Conservation (phyloP, 83 land plant genomes). For the Larix sibirica region DNA sequence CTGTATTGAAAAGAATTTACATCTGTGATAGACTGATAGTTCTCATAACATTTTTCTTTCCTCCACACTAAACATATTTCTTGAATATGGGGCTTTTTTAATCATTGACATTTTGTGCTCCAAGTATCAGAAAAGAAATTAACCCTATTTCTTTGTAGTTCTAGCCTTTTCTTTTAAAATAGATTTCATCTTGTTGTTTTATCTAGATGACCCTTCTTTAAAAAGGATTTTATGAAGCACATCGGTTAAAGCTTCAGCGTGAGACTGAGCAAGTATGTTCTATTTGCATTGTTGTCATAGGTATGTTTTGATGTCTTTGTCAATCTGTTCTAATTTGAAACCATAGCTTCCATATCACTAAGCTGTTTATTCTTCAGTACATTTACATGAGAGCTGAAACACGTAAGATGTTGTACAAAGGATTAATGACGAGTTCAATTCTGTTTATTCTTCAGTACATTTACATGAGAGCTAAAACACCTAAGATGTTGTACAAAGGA, state of each 20-base stretch:
- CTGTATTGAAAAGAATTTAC: not conserved
- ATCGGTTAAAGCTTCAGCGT: constrained; percentile 76
- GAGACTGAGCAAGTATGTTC: constrained; percentile 78
- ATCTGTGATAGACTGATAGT: not conserved
- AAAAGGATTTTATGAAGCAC: constrained; percentile 95
- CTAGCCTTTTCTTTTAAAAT: not conserved
- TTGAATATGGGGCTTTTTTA: not conserved
- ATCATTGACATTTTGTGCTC: not conserved
- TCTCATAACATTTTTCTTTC: not conserved
- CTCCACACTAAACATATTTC: not conserved
- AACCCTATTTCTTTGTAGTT: not conserved
- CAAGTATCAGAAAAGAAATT: not conserved
- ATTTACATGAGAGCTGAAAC: not conserved
- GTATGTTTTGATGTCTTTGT: not conserved
- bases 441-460: not conserved
- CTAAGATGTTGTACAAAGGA: not conserved
- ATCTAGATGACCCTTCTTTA: constrained; percentile 79
- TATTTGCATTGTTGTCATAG: not conserved
- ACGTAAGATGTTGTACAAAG: not conserved
- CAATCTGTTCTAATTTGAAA: not conserved
- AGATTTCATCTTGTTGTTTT: not conserved
- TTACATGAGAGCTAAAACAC: not conserved
- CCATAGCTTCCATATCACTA: not conserved
- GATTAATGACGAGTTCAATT: not conserved
- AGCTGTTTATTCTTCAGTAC: not conserved